Base-by-base conservation (phyloP, 2,329 filamentous ascomycete species). In the Ceratocystis lukuohia region DNA sequence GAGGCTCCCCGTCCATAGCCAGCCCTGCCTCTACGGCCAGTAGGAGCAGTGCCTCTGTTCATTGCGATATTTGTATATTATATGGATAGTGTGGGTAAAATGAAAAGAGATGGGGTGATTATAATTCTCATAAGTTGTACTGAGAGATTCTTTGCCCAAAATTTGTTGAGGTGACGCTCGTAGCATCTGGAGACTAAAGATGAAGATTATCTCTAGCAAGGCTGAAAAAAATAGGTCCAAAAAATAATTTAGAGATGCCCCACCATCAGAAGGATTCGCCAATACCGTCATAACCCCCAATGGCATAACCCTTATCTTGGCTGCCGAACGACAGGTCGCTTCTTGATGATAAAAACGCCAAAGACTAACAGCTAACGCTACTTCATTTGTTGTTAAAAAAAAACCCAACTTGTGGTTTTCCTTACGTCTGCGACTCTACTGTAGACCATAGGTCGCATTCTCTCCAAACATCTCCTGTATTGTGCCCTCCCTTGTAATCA, bases 391-490 rank as follows among this genome's bases (percentile, higher is more conserved):
- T 4, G 12, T 41, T 41, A 17, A 25, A 8, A n/a, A 45, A 45
- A 1, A 0, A 0, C n/a, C n/a, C 5, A 50, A 7, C 12, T 17
- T n/a, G 22, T 25, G 30, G 28, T 10, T 6, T 37, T 8, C 10
- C 10, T 50, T n/a, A 2, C 30, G 10, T 1, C n/a, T 15, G 25
- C 17, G 3, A 25, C 50, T 20, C 50, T 77, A 87, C 70, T 79
- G 78, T 61, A 95, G 75, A 75, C 92, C 96, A 76, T 95, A 83
- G 66, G 93, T 74, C 3, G 91, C 86, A 71, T 93, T 84, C 66
- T 91, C 87, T 1, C 93, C 93, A 78, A 96, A 96, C 12, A 83
- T 76, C 64, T 77, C 74, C 17, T 81, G 76, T 8, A 96, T 79
- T 69, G 84, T 92, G 1, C 88, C 89, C 74, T 96, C 90, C 69